These are phyloP conservation scores for Geum urbanum DNA, from an alignment of 306 rosid genomes.

Conservation along the genomic window DNA sequence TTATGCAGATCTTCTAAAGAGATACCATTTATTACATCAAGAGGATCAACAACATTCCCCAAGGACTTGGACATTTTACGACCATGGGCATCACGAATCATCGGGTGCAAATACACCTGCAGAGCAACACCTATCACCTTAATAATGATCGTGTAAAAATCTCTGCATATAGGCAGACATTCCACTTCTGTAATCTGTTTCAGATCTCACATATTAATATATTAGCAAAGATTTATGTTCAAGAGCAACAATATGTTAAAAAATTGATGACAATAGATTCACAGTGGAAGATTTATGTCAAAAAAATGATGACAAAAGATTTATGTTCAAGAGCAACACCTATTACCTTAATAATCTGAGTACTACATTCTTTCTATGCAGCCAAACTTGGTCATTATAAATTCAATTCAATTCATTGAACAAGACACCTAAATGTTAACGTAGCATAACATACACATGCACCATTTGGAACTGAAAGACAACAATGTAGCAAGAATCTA, in stretches of 20 bases:
- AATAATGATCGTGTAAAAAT: neutral
- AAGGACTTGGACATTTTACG: conserved; percentile 98
- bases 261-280: neutral
- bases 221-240: neutral
- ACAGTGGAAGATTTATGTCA: too few relatives aligned
- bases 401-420: neutral
- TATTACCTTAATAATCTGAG: neutral
- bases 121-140: conserved; percentile 14
- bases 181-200: neutral
- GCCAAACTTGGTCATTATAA: neutral
- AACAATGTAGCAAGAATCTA: neutral
- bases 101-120: conserved; percentile 95
- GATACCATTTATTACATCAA: conserved; percentile 84
- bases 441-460: neutral
- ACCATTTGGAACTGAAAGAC: neutral
- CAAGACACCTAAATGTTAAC: neutral
- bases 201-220: neutral
- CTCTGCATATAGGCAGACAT: neutral
- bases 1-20: conserved; percentile 70
- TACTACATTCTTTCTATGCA: neutral
- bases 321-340: neutral
- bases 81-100: conserved; percentile 98
- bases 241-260: neutral
- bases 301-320: neutral
- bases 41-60: conserved; percentile 95